Percentiles rank a stretch among this genome's conserved stretches.
phyloP scores from a whole-genome alignment of 106 monocot genomes.

The Vanilla planifolia region DNA sequence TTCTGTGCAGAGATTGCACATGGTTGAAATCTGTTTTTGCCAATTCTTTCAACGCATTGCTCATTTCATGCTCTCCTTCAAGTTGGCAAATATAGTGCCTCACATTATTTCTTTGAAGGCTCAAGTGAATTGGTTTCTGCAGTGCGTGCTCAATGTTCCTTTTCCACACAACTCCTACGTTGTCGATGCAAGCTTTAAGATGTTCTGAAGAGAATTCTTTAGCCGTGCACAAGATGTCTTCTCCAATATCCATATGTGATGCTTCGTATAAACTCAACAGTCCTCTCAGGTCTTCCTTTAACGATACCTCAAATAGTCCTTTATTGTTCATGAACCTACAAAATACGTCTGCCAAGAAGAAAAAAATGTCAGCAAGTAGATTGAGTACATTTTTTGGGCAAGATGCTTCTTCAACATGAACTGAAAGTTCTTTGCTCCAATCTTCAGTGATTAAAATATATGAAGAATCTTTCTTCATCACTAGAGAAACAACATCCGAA shows the following conservation, averaged over 20 bases:
- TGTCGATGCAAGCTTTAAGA: constrained; percentile 9
- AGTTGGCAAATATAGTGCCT: constrained; percentile 10
- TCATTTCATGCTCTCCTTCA: neutral
- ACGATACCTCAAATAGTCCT: constrained; percentile 15
- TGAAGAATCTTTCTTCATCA: too few relatives aligned
- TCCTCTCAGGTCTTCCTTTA: constrained; percentile 17
- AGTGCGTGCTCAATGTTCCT: constrained; percentile 17
- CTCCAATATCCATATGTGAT: constrained; percentile 31
- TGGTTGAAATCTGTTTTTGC: constrained; percentile 29
- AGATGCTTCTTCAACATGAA: too few relatives aligned
- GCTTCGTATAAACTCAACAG: too few relatives aligned
- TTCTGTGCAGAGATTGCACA: constrained; percentile 24
- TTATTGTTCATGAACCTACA: constrained; percentile 15
- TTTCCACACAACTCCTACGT: neutral
- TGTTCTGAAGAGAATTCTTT: constrained; percentile 25
- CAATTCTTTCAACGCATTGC: constrained; percentile 16
- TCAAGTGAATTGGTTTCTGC: constrained; percentile 28
- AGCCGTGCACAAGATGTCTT: constrained; percentile 26
- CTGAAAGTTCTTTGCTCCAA: too few relatives aligned
- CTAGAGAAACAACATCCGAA: too few relatives aligned
- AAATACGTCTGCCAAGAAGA: constrained; percentile 21
- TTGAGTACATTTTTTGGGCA: too few relatives aligned
- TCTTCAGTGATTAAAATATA: too few relatives aligned
- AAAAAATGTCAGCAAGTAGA: too few relatives aligned
- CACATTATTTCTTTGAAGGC: constrained; percentile 19